phyloP scores from a whole-genome alignment of 2,329 filamentous ascomycete genomes.

The Sporothrix curviconia region DNA sequence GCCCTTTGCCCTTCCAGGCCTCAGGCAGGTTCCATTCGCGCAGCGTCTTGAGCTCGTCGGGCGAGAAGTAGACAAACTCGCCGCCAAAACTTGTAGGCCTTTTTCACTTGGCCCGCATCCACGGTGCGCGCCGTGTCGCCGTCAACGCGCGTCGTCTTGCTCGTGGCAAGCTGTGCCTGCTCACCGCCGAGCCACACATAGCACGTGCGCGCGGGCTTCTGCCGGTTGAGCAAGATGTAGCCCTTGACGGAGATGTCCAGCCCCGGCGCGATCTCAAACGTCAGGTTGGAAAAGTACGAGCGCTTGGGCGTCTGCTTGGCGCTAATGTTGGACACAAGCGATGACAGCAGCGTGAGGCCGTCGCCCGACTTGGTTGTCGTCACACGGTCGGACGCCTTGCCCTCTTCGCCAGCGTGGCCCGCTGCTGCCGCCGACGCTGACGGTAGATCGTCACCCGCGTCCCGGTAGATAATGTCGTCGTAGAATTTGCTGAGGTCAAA shows the following conservation, averaged over 20 bases:
- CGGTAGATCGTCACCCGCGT: conserved; percentile 61
- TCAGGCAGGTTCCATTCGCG: conserved; percentile 40
- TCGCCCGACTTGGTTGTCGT: conserved; percentile 54
- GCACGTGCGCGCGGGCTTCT: conserved; percentile 72
- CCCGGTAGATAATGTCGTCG: conserved; percentile 88
- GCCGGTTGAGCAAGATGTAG: conserved; percentile 80
- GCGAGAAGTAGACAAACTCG: conserved; percentile 77
- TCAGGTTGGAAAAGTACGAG: conserved; percentile 78
- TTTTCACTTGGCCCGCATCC: conserved; percentile 74
- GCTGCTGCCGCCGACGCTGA: conserved; percentile 61
- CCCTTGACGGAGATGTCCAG: conserved; percentile 87
- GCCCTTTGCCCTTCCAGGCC: conserved; percentile 67
- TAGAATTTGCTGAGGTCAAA: conserved; percentile 88
- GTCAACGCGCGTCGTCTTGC: conserved; percentile 67
- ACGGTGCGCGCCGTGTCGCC: conserved; percentile 72
- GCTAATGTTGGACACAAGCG: conserved; percentile 89
- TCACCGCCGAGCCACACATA: conserved; percentile 89
- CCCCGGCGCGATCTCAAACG: conserved; percentile 78
- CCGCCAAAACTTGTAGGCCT: conserved; percentile 95
- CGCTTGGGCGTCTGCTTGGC: conserved; percentile 83
- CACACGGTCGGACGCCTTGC: conserved; percentile 51
- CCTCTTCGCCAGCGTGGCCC: conserved; percentile 61
- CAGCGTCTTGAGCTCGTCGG: conserved; percentile 73
- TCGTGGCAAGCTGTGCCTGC: conserved; percentile 68
- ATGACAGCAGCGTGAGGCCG: conserved; percentile 56